These are phyloP conservation scores for Curvularia hawaiiensis DNA, from an alignment of 2,329 filamentous ascomycete genomes.

Conservation along the genomic window DNA sequence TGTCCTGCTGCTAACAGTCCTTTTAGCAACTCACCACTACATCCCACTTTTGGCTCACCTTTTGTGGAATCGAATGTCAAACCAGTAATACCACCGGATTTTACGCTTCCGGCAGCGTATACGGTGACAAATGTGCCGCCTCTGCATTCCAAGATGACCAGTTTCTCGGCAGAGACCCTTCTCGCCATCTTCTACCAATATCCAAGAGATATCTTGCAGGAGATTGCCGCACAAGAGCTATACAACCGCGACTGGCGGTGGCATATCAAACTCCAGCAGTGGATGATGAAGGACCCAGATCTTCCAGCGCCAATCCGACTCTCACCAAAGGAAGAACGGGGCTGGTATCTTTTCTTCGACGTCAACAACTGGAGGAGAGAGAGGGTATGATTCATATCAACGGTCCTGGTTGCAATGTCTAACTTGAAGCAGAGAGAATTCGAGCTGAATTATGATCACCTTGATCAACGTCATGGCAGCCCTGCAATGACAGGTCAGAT, in stretches of 20 bases:
- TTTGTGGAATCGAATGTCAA: constrained; percentile 64
- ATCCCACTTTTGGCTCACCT: constrained; percentile 67
- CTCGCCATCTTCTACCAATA: constrained; percentile 74
- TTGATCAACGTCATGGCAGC: constrained; percentile 52
- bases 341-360: constrained; percentile 62
- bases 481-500: constrained; percentile 40
- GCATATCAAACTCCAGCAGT: constrained; percentile 59
- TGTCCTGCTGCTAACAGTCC: constrained; percentile 22
- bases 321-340: constrained; percentile 55
- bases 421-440: constrained; percentile 52
- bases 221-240: constrained; percentile 67
- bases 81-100: constrained; percentile 65
- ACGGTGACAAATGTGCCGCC: constrained; percentile 69
- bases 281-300: constrained; percentile 61
- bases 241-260: constrained; percentile 60
- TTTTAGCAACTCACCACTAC: constrained; percentile 57
- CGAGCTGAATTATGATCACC: constrained; percentile 57
- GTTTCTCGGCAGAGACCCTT: constrained; percentile 67
- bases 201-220: constrained; percentile 68
- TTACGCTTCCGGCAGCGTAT: constrained; percentile 66
- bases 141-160: constrained; percentile 61
- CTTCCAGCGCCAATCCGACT: constrained; percentile 51
- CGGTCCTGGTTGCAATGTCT: constrained; percentile 13
- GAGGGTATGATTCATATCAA: constrained; percentile 43
- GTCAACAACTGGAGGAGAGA: constrained; percentile 59